Base-by-base conservation (phyloP, 2,329 filamentous ascomycete species). In the Penicillium sp. region DNA sequence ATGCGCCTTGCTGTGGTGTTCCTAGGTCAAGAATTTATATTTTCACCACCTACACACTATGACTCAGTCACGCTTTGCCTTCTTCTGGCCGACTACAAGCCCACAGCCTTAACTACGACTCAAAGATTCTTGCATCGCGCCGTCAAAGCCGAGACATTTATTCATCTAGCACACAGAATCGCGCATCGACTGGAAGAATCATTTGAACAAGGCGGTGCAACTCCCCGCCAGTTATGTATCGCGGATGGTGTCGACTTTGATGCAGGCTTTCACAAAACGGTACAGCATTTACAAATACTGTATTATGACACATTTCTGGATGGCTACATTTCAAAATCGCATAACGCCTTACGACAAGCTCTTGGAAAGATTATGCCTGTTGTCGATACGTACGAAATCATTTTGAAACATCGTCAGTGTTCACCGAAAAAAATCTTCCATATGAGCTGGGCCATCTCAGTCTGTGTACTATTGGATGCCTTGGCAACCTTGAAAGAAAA, bases 1-100 rank as follows among this genome's bases (percentile, higher is more conserved):
- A 20, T 60, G n/a, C 55, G 52, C 30, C 52, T 48, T n/a, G 55
- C 55, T 20, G 43, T 57, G 11, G 51, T 52, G 16, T 55, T 42
- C 14, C 53, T 46, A 22, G 51, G 57, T 24, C 57, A 60, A 36
- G 50, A 54, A 22, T 55, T 60, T 14, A 57, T 57, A 7, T 55
- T 60, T 40, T 48, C 43, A 13, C 52, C 57, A n/a, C 52, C 55
- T 2, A 57, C 35, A 2, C 55, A 60, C 24, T 44, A 14, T 20
- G 55, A 57, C 38, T 57, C 57, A 1, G 30, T 58, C 35, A 4
- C 55, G 50, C 20, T 50, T 10, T 28, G 55, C 50, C 43, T 53
- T 50, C 41, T 60, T 16, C 18, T 55, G 13, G 50, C 55, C 20
- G 45, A 53, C 7, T 57, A 51, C 46, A 51, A 33, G 9, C 57